Evolutionary conservation across 2,329 filamentous ascomycete species (phyloP), one percentile per base, ranked within the genome.

Genomic region (Teratosphaeria destructans): DNA sequence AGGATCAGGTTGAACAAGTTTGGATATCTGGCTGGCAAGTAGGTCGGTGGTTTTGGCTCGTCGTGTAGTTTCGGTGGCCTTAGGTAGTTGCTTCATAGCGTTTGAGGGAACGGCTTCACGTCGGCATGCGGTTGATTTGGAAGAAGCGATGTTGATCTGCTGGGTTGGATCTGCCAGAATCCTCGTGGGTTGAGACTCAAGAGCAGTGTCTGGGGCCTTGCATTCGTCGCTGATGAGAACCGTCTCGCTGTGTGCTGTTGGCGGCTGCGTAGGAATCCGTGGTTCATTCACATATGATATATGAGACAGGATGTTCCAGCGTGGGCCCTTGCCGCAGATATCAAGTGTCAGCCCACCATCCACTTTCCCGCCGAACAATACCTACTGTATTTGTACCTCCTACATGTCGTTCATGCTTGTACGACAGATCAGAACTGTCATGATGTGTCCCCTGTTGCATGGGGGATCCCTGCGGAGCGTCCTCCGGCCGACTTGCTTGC

Each of bases 1-100:
- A 82, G 93, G 63, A 85, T 96, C 62, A 89, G 90, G 78, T 84
- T 87, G 76, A 81, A 84, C 63, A 97, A 97, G 79, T 78, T 96
- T 60, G 89, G 90, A 0, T 71, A 84, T 57, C 74, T 71, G 62
- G 70, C 70, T 55, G 70, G 70, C n/a, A 65, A 65, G 43, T 70
- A 64, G 56, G 35, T 52, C 14, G 49, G 52, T 16, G 52, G 52
- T 19, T 43, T 43, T 43, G 12, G 37, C 37, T 32, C 29, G 16
- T 5, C 12, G 35, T 43, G 12, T 5, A n/a, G 37, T 3, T 16
- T 3, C 23, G 23, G 23, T 23, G 23, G 23, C 23, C 23, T 23
- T 23, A 23, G 23, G 23, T 23, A 23, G 23, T 2, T 23, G 23
- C 37, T 43, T 43, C 37, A 14, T 14, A 12, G 16, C 16, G 6